A percentile compares a stretch with the other conserved stretches of the same genome.
phyloP scores from a whole-genome alignment of 169 alveolate species.

The Eimeria sp. region DNA sequence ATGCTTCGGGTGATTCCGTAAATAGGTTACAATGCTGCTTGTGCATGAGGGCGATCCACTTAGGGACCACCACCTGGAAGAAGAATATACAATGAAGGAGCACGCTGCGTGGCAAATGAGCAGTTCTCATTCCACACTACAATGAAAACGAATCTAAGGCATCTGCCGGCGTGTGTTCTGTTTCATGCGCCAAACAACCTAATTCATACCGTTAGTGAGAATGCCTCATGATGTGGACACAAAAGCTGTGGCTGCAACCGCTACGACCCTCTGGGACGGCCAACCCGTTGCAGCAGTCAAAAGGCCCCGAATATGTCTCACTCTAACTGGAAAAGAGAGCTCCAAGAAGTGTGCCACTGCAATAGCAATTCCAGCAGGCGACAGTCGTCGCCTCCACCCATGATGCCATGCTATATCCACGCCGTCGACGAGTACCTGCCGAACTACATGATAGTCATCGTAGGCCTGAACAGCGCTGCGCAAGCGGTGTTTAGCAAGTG shows the following conservation, averaged over 20 bases:
- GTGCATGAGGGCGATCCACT: slow-evolving; percentile 40
- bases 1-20: slow-evolving; percentile 23
- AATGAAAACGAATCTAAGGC: background rate
- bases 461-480: slow-evolving; percentile 40
- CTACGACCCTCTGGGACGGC: background rate
- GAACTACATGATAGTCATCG: slow-evolving; percentile 39
- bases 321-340: slow-evolving; percentile 71
- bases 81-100: background rate
- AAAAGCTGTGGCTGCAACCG: background rate
- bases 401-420: slow-evolving; percentile 57
- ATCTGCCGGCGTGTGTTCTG: background rate
- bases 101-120: background rate
- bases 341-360: slow-evolving; percentile 72
- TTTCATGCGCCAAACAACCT: background rate
- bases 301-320: background rate
- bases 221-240: background rate
- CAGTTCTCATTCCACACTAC: background rate
- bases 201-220: background rate
- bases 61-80: slow-evolving; percentile 53
- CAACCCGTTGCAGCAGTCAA: background rate
- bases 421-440: slow-evolving; percentile 71
- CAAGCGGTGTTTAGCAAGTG: background rate
- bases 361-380: slow-evolving; percentile 54
- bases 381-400: slow-evolving; percentile 64
- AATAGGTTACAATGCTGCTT: background rate